Evolutionary conservation across 257 asterid genomes (phyloP).

Genomic region (Plantago ovata): DNA sequence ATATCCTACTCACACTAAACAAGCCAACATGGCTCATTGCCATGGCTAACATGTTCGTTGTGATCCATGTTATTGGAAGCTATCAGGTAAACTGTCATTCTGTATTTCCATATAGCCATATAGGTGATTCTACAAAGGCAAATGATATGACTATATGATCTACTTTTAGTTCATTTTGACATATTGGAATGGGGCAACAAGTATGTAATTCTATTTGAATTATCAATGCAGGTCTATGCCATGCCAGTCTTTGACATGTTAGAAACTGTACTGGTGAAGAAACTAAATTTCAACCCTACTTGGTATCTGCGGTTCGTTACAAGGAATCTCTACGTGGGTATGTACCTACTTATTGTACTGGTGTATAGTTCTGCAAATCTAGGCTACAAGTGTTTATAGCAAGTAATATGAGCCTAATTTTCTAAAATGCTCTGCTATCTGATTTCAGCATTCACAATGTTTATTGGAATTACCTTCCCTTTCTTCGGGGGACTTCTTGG

Average conservation of each 20-base stretch:
- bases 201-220: neutral
- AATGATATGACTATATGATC: neutral
- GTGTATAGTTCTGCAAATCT: neutral
- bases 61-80: conserved; percentile 89
- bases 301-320: conserved; percentile 61
- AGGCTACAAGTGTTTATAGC: neutral
- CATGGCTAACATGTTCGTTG: conserved; percentile 89
- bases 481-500: conserved; percentile 93
- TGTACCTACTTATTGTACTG: conserved; percentile 10
- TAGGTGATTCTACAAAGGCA: neutral
- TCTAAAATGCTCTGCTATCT: neutral
- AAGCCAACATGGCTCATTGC: conserved; percentile 85
- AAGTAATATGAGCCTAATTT: neutral
- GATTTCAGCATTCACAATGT: conserved; percentile 79
- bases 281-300: conserved; percentile 59
- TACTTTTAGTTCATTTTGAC: neutral
- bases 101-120: neutral
- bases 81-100: conserved; percentile 51
- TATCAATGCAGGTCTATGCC: conserved; percentile 59
- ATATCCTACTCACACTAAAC: conserved; percentile 49
- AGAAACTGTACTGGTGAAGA: conserved; percentile 73
- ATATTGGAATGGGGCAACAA: neutral
- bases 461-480: conserved; percentile 78
- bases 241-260: conserved; percentile 96
- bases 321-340: conserved; percentile 72